Base-by-base conservation (phyloP, 1,139 yeast genomes). In the Kurtzmaniella quercitrusa region DNA sequence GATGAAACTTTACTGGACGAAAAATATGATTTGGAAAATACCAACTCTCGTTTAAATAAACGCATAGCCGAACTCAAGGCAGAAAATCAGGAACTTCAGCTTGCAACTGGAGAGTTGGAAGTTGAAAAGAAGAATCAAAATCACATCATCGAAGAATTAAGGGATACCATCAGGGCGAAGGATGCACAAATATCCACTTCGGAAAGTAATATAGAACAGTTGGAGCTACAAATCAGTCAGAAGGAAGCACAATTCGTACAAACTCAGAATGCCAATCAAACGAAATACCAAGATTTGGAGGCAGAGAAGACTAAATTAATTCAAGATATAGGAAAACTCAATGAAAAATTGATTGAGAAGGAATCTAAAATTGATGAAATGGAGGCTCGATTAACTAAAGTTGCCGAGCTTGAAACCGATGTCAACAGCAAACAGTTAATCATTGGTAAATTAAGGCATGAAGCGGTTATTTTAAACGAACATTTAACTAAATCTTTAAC, bases 401-500 rank as follows among this genome's bases (percentile, higher is more conserved):
- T 61, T 17, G 45, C 43, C 5, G 59, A 59, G 33, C 52, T 73
- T 21, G 55, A 64, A 33, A 53, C 57, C 7, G 71, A 75, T 37
- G 49, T 68, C 2, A 86, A 85, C 51, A 88, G 83, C 49, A 89
- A 88, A 61, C 91, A 82, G 48, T 68, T 89, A 21, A 75, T 82
- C 42, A 79, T 93, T 41, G 98, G 98, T 3, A 93, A 93, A 59
- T 73, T 93, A 42, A 80, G 98, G 43, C 98, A 93, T 59, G 98
- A 93, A 62, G 95, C 96, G 1, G 93, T 93, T n/a, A 88, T 88
- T 26, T 67, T 91, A 44, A 93, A 93, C 59, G 98, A 93, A 57
- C 98, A 93, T 65, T 67, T 93, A 45, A 89, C 96, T 15, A 91
- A 93, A 57, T 95, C 98, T 1, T 66, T 94, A 46, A 80, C 89